A percentile compares a stretch with the other conserved stretches of the same genome.
Conservation (phyloP, 371 early-diverging fungal genomes). For the Zopfochytrium polystomum region DNA sequence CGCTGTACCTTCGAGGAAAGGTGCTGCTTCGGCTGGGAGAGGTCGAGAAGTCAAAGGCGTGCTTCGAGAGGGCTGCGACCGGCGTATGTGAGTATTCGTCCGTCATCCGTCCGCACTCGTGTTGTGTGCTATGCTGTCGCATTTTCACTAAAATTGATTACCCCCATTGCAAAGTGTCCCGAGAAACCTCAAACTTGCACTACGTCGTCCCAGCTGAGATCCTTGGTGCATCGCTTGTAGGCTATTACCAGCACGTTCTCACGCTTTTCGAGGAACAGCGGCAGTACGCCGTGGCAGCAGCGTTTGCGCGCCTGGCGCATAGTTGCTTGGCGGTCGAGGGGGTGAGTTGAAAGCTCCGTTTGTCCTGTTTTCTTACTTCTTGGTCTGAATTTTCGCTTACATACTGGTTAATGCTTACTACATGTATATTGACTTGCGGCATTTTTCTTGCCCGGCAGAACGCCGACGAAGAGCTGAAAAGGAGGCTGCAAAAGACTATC, state of each 20-base stretch:
- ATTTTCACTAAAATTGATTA: neutral
- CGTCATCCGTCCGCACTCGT: neutral
- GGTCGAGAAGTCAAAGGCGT: neutral
- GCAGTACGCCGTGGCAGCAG: slow-evolving; percentile 16
- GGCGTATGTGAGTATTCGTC: slow-evolving; percentile 24
- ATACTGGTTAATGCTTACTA: no score
- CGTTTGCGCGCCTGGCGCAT: slow-evolving; percentile 42
- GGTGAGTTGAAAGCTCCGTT: slow-evolving; percentile 8
- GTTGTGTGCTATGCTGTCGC: slow-evolving; percentile 1
- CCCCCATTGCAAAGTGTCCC: neutral
- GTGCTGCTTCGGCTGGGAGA: slow-evolving; percentile 7
- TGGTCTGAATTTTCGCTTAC: no score
- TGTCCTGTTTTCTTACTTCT: neutral
- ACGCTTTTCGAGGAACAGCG: slow-evolving; percentile 36
- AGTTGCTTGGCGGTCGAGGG: slow-evolving; percentile 23
- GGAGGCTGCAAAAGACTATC: slow-evolving; percentile 40
- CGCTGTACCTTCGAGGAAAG: slow-evolving; percentile 11
- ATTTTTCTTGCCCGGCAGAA: slow-evolving; percentile 9
- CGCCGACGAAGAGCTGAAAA: slow-evolving; percentile 14
- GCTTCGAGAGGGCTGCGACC: slow-evolving; percentile 30
- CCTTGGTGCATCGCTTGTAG: slow-evolving; percentile 10
- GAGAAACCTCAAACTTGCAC: neutral
- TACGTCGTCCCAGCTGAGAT: neutral
- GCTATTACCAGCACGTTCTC: slow-evolving; percentile 47
- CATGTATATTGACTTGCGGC: no score